A percentile compares a stretch with the other conserved stretches of the same genome.
phyloP scores from a whole-genome alignment of 768 basidiomycete species.

The Agrocybe chaxingu region DNA sequence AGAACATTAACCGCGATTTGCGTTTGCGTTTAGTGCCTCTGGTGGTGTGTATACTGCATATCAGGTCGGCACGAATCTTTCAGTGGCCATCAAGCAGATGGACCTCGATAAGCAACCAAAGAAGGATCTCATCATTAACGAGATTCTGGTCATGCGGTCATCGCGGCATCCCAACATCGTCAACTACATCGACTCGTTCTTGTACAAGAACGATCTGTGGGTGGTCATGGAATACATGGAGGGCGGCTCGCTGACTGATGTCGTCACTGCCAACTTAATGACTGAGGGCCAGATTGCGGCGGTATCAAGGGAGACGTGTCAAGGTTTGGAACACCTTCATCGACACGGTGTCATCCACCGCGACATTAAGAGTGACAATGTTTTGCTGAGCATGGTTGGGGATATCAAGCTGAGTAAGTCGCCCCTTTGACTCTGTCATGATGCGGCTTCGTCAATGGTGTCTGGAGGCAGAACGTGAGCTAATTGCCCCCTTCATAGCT shows the following conservation, averaged over 20 bases:
- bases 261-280: conserved; percentile 95
- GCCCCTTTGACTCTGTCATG: background rate
- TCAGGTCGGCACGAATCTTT: conserved; percentile 91
- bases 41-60: conserved; percentile 99
- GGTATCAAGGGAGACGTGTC: conserved; percentile 87
- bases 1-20: conserved; percentile 3
- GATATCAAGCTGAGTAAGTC: conserved; percentile 97
- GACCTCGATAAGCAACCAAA: conserved; percentile 99
- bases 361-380: conserved; percentile 99
- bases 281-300: conserved; percentile 98
- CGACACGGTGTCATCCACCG: conserved; percentile 97
- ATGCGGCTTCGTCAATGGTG: background rate
- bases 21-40: conserved; percentile 61
- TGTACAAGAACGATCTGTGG: conserved; percentile 98
- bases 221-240: conserved; percentile 99
- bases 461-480: conserved; percentile 1
- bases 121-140: conserved; percentile 99
- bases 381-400: conserved; percentile 85
- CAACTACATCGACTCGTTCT: conserved; percentile 98
- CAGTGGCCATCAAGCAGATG: conserved; percentile 99
- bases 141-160: conserved; percentile 98
- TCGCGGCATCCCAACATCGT: conserved; percentile 98
- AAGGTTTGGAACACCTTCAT: conserved; percentile 93
- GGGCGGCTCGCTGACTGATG: conserved; percentile 91
- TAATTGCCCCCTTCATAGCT: conserved; percentile 42